These are phyloP conservation scores for Aureobasidium leucospermi DNA, from an alignment of 2,329 filamentous ascomycete species.

Conservation along the genomic window DNA sequence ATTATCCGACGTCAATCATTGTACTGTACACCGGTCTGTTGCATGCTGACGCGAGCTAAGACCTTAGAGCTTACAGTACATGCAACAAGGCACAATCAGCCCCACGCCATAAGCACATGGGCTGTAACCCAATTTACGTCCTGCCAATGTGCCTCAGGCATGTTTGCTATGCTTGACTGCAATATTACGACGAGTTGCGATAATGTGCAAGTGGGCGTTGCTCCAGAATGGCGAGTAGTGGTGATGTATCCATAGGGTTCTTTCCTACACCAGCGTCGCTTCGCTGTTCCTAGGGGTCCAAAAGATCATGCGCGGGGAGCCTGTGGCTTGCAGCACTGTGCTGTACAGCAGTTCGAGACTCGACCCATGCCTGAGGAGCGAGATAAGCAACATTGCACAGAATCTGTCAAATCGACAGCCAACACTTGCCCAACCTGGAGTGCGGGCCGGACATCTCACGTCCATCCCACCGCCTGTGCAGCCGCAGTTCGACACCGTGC, in stretches of 20 bases:
- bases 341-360: not conserved
- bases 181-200: too few relatives aligned
- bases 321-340: not conserved
- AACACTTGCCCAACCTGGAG: not conserved
- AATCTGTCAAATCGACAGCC: not conserved
- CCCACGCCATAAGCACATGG: not conserved
- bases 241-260: too few relatives aligned
- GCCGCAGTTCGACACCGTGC: not conserved
- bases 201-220: not conserved
- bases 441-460: not conserved
- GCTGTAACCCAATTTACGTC: not conserved
- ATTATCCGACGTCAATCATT: not conserved
- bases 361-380: not conserved
- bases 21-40: not conserved
- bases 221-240: not conserved
- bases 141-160: not conserved
- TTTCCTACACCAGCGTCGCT: too few relatives aligned
- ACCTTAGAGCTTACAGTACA: slow-evolving; percentile 5
- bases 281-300: too few relatives aligned
- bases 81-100: not conserved
- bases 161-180: not conserved
- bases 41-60: slow-evolving; percentile 7
- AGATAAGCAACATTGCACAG: not conserved
- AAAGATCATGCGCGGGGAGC: too few relatives aligned
- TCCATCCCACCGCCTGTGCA: not conserved